phyloP scores from a whole-genome alignment of 2,329 filamentous ascomycete genomes.

The Alternaria consortialis region DNA sequence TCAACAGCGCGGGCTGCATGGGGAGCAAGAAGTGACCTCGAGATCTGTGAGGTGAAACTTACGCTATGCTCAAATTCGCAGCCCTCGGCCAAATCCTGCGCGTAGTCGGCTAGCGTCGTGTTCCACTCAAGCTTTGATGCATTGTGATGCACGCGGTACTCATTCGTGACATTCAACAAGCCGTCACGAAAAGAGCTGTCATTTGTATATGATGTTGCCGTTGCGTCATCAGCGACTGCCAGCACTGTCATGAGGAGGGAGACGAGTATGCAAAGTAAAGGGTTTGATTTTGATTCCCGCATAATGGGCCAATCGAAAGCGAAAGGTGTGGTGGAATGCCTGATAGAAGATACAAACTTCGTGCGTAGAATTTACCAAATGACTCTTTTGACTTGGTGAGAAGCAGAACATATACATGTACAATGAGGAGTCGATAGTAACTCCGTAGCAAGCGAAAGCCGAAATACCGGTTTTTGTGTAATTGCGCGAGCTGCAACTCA shows the following conservation, averaged over 20 bases:
- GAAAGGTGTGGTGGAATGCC: neutral
- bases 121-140: conserved; percentile 67
- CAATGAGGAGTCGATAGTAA: neutral
- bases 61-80: conserved; percentile 63
- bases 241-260: neutral
- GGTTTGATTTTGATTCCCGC: neutral
- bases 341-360: neutral
- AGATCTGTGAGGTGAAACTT: conserved; percentile 16
- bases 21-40: no score
- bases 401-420: neutral
- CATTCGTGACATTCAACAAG: conserved; percentile 71
- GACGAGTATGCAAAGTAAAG: neutral
- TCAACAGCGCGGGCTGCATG: neutral
- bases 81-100: conserved; percentile 57
- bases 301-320: neutral
- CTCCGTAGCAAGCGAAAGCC: neutral
- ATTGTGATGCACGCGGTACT: conserved; percentile 59
- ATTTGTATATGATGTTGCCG: neutral
- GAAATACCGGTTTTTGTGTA: neutral
- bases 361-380: neutral
- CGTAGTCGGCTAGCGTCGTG: conserved; percentile 65
- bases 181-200: conserved; percentile 55
- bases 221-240: neutral
- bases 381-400: neutral
- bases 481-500: neutral